Percentiles rank a stretch among this genome's conserved stretches.
Conservation (phyloP, 2,329 filamentous ascomycete species). For the Triangularia verruculosa region DNA sequence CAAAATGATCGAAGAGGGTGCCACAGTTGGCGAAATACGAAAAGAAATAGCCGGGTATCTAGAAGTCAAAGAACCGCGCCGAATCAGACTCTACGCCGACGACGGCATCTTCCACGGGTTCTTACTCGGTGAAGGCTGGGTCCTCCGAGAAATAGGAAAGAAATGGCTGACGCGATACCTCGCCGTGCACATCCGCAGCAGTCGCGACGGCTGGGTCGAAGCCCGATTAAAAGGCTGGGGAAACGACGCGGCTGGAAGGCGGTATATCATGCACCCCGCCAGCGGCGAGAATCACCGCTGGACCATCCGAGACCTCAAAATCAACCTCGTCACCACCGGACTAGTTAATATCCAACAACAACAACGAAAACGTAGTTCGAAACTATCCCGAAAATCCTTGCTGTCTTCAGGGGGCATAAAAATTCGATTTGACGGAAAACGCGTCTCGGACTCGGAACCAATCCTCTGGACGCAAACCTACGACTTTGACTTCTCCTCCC, state of each 20-base stretch:
- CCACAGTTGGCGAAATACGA: slow-evolving; percentile 31
- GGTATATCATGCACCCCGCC: slow-evolving; percentile 34
- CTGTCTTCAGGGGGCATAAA: not conserved
- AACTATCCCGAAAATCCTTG: too few relatives aligned
- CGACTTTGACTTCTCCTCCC: slow-evolving; percentile 31
- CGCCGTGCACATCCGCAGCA: slow-evolving; percentile 27
- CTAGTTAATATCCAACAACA: not conserved
- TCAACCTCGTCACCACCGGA: not conserved
- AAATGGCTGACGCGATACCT: slow-evolving; percentile 35
- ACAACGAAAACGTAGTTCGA: too few relatives aligned
- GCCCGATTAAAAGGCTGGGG: slow-evolving; percentile 27
- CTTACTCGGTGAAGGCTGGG: slow-evolving; percentile 36
- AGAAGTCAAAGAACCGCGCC: slow-evolving; percentile 27
- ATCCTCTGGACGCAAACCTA: slow-evolving; percentile 30
- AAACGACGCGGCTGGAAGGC: slow-evolving; percentile 17
- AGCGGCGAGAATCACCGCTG: slow-evolving; percentile 3
- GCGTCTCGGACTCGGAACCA: slow-evolving; percentile 10
- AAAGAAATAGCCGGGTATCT: slow-evolving; percentile 26
- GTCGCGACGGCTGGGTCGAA: slow-evolving; percentile 29
- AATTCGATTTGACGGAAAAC: slow-evolving; percentile 9
- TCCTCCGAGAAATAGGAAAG: slow-evolving; percentile 26
- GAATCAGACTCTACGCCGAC: slow-evolving; percentile 31
- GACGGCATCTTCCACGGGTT: slow-evolving; percentile 33
- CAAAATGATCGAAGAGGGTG: slow-evolving; percentile 27
- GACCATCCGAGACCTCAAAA: not conserved